A percentile compares a stretch with the other conserved stretches of the same genome.
Evolutionary conservation across 441 rosid species (phyloP).

Genomic region (Heliophila coronopifolia): DNA sequence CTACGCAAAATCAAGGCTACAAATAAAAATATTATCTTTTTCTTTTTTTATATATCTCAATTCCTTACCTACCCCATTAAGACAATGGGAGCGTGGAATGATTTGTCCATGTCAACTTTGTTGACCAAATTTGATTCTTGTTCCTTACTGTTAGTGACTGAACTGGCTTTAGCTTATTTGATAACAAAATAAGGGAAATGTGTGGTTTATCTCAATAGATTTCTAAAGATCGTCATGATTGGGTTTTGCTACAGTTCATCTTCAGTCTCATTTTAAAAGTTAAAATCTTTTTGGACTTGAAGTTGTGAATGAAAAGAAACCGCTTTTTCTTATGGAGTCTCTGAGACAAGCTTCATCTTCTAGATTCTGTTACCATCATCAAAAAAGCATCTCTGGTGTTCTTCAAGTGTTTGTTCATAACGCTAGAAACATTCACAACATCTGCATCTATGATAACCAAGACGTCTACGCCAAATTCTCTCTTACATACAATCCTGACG

Average conservation of each 20-base stretch:
- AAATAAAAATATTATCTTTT: neutral
- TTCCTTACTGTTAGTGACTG: neutral
- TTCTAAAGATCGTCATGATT: too few species aligned
- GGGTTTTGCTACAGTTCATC: conserved; percentile 28
- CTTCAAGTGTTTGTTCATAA: conserved; percentile 77
- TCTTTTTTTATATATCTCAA: conserved; percentile 18
- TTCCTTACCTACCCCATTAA: conserved; percentile 44
- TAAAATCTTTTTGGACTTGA: conserved; percentile 3
- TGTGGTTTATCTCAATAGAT: too few species aligned
- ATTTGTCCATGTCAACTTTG: conserved; percentile 20
- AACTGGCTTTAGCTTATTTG: conserved; percentile 12
- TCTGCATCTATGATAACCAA: conserved; percentile 86
- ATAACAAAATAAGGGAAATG: neutral
- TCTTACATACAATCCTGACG: conserved; percentile 76
- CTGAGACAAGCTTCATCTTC: conserved; percentile 39
- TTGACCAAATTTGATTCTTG: conserved; percentile 10
- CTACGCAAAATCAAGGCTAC: conserved; percentile 33
- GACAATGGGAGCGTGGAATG: conserved; percentile 19
- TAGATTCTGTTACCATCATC: conserved; percentile 41
- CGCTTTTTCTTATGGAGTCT: conserved; percentile 42
- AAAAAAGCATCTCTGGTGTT: conserved; percentile 45
- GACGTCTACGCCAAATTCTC: conserved; percentile 92
- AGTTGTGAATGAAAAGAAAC: neutral
- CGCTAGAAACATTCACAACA: conserved; percentile 92
- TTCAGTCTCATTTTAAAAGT: conserved; percentile 6